Base-by-base conservation (phyloP, 768 basidiomycete species). In the Serendipita sp. region DNA sequence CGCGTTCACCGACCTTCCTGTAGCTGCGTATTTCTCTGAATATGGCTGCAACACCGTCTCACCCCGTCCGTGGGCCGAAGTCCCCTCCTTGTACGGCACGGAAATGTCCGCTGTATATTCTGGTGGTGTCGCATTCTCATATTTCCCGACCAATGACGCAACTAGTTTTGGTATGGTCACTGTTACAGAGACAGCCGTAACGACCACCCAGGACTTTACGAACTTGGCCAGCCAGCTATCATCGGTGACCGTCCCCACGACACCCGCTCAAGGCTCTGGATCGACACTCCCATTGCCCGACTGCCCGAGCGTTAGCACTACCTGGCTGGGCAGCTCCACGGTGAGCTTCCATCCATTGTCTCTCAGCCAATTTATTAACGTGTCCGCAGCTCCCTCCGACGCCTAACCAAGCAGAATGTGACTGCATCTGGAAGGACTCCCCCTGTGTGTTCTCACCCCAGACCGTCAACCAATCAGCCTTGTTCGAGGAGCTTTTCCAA, bases 11-110 rank as follows among this genome's bases (percentile, higher is more conserved):
- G 74, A 75, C 66, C 86, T 83, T 73, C 89, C 89, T 65, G 81
- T 94, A 32, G 83, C 83, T 1, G 89, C 91, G 7, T 94, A 95
- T 78, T 90, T 95, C 76, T 88, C 88, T 71, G 90, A 91, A 79
- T 95, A 81, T 64, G 89, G 91, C 65, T 89, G 88, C 72, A 82
- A 85, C 71, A 78, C 76, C 5, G 73, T 71, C 28, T 77, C 75
- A 23, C 80, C 89, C 58, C 83, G 88, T 70, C 75, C 84, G 38
- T 96, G 91, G 90, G 85, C 84, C 41, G 93, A 96, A 72, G 82
- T 84, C 13, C 78, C 73, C 54, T 82, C 85, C 32, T 78, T 95
- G 32, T 89, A 89, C 73, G 80, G 86, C 66, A 72, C 80, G 10
- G 74, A 86, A 4, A 89, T 93, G 82, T 80, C 84, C 18, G 74